Percentiles rank a stretch among this genome's conserved stretches.
Conservation (phyloP, 2,329 filamentous ascomycete species). For the Scopulariopsis brevicaulis region DNA sequence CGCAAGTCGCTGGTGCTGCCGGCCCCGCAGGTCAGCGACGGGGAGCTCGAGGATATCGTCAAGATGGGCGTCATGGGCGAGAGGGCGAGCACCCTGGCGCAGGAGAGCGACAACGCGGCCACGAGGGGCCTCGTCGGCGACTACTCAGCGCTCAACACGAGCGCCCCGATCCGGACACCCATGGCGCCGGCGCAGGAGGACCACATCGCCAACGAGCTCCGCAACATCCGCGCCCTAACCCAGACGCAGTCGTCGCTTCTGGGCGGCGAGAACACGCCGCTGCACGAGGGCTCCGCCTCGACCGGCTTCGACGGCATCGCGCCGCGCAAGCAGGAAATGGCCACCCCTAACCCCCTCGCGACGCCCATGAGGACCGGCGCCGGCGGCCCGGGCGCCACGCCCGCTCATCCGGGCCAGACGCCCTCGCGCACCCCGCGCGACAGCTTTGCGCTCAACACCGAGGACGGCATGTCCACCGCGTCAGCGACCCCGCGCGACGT, state of each 20-base stretch:
- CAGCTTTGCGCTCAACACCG: constrained; percentile 70
- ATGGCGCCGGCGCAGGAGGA: constrained; percentile 88
- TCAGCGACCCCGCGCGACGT: constrained; percentile 69
- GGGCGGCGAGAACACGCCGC: constrained; percentile 84
- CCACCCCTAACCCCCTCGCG: constrained; percentile 93
- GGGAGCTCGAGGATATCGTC: constrained; percentile 91
- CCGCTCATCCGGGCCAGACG: constrained; percentile 61
- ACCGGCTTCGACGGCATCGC: constrained; percentile 82
- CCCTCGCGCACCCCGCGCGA: constrained; percentile 83
- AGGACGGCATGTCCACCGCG: constrained; percentile 54
- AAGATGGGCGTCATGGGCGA: constrained; percentile 97
- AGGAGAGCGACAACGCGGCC: constrained; percentile 70
- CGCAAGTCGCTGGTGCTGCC: constrained; percentile 73
- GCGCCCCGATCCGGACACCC: constrained; percentile 84
- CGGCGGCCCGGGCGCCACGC: constrained; percentile 57
- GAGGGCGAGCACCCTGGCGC: constrained; percentile 64
- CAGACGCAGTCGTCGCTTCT: constrained; percentile 89
- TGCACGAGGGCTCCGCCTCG: constrained; percentile 70
- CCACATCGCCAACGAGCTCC: constrained; percentile 90
- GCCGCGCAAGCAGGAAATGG: constrained; percentile 66
- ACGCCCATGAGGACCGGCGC: constrained; percentile 64
- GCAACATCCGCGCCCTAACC: constrained; percentile 83
- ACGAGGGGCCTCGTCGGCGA: constrained; percentile 79
- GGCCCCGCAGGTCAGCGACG: constrained; percentile 81
- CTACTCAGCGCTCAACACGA: constrained; percentile 70